These are phyloP conservation scores for Leucosporidium scottii DNA, from an alignment of 768 basidiomycete genomes.

Conservation along the genomic window DNA sequence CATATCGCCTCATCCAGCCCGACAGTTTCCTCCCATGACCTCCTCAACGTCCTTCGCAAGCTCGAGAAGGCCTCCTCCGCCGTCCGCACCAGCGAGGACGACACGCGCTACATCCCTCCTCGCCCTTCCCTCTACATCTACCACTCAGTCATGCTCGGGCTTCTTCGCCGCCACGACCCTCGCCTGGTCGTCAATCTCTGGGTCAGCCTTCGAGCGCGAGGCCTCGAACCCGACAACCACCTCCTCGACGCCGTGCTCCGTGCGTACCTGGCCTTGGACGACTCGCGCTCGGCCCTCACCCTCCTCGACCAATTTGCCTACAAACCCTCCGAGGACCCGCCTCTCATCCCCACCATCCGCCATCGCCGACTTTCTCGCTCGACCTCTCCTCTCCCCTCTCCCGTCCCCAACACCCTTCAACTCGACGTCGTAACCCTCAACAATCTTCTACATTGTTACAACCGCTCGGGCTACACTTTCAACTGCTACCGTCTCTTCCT, in stretches of 20 bases:
- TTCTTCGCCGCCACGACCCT: constrained; percentile 2
- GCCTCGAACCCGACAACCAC: constrained; percentile 1
- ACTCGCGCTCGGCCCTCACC: neutral
- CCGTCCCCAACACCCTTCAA: constrained; percentile 2
- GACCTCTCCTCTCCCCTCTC: too few species aligned
- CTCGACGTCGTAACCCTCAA: constrained; percentile 24
- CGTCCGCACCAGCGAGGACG: neutral
- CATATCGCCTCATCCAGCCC: constrained; percentile 1
- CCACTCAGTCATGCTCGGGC: constrained; percentile 20
- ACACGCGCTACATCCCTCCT: constrained; percentile 1
- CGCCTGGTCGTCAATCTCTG: neutral
- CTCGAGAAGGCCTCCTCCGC: neutral
- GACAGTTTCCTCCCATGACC: neutral
- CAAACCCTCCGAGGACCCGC: neutral
- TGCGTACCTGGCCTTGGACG: neutral
- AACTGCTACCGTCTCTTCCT: constrained; percentile 3
- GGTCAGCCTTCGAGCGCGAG: constrained; percentile 1
- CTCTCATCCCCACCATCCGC: neutral
- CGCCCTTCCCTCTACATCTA: constrained; percentile 8
- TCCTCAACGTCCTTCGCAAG: constrained; percentile 4
- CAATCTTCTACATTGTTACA: constrained; percentile 7
- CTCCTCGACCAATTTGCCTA: neutral
- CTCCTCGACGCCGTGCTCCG: constrained; percentile 16
- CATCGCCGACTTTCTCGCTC: too few species aligned
- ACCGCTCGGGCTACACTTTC: neutral